A percentile compares a stretch with the other conserved stretches of the same genome.
phyloP scores from a whole-genome alignment of 73 alveolate species.

The Tetrahymena malaccensis region DNA sequence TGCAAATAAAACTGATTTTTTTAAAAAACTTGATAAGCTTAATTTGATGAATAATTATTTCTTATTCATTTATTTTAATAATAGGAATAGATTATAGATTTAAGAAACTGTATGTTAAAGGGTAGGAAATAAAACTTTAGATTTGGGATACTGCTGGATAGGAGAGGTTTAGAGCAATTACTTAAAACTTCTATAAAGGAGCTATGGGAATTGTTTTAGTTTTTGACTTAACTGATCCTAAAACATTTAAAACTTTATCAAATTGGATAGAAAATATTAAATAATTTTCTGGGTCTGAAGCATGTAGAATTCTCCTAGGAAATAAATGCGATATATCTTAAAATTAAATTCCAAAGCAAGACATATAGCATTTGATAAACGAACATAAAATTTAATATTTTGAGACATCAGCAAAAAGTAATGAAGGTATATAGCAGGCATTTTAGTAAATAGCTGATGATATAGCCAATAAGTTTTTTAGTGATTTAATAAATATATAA shows the following conservation, averaged over 20 bases:
- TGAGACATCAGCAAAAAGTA: not conserved
- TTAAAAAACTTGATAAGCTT: too few species aligned
- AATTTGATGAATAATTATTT: too few species aligned
- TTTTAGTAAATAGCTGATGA: not conserved
- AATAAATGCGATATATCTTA: not conserved
- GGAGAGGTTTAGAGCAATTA: constrained; percentile 72
- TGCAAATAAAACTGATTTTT: too few species aligned
- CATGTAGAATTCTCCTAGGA: not conserved
- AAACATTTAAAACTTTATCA: constrained; percentile 46
- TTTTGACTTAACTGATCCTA: constrained; percentile 55
- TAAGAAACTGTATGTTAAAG: constrained; percentile 63
- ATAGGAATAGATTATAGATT: constrained; percentile 73
- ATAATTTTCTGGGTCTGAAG: constrained; percentile 1
- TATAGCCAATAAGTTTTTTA: not conserved
- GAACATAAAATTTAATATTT: not conserved
- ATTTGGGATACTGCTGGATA: constrained; percentile 89
- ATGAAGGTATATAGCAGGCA: not conserved
- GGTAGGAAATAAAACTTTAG: constrained; percentile 57
- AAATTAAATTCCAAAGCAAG: not conserved
- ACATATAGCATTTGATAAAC: not conserved
- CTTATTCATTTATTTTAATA: not conserved
- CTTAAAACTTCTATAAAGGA: constrained; percentile 72
- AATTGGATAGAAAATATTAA: constrained; percentile 57
- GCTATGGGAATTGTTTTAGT: constrained; percentile 76
- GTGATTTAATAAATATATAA: not conserved